Evolutionary conservation across 2,329 filamentous ascomycete species (phyloP), one percentile per base, ranked within the genome.

Genomic region (Drechslerella dactyloides): DNA sequence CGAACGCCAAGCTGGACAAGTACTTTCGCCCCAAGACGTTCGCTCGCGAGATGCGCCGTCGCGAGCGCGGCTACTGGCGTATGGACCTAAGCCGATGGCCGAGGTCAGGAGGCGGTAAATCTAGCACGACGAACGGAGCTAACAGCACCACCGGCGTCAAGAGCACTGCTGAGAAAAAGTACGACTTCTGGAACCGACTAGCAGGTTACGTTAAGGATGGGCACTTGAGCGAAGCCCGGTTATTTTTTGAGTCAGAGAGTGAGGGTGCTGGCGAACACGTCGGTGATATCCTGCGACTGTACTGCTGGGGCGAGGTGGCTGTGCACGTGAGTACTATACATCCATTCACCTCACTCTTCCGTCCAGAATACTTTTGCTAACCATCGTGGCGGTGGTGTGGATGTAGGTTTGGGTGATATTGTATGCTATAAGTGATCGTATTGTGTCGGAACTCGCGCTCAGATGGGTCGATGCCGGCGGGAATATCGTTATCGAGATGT

Each of bases 351-450:
- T 6, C 1, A 30, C 19, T 17, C 11, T 46, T 15, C 5, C 48
- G 17, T 0, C 17, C n/a, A 42, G 46, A 44, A 6, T 2, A n/a
- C 2, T 30, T 52, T 10, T 10, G 17, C 44, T 57, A 58, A 65
- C n/a, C n/a, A n/a, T n/a, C n/a, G n/a, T 17, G 1, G 8, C 2
- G 10, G 35, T 48, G 50, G 23, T 13, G 48, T 30, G 19, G 10
- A 11, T 21, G 5, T 50, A 65, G 61, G 40, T 65, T 19, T 65
- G 61, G 61, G 40, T 65, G 15, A 58, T 52, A 46, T 23, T 65
- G 35, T 65, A 65, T 44, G 61, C 61, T 52, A 65, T 65, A 65
- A 65, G 61, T 46, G 61, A 65, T 48, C 61, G 61, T 65, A 57
- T 57, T 40, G 46, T 57, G 11, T 57, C 52, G 6, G 61, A 52